phyloP scores from a whole-genome alignment of 148 eudicot species.

The Silene uniflora region DNA sequence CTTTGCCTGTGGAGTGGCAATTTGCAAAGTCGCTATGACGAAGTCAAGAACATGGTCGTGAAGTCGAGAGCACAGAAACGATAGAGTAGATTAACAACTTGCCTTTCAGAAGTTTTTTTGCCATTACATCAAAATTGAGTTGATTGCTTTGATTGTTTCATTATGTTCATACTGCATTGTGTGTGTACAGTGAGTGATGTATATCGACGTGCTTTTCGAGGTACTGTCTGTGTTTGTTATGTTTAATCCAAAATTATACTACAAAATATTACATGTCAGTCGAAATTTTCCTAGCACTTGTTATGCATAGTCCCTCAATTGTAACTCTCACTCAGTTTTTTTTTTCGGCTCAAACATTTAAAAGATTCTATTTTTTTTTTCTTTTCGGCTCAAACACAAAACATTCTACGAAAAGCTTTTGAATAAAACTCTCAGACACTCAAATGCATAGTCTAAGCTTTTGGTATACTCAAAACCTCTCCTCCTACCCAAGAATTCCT shows the following conservation, averaged over 20 bases:
- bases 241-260: slow-evolving; percentile 1
- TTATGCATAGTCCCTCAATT: no score
- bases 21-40: slow-evolving; percentile 44
- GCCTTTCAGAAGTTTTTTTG: neutral
- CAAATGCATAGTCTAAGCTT: no score
- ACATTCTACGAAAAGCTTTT: no score
- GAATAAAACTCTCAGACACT: no score
- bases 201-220: slow-evolving; percentile 16
- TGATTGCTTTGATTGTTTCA: neutral
- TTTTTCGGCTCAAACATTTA: no score
- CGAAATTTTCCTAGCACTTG: no score
- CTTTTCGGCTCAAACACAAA: no score
- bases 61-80: slow-evolving; percentile 25
- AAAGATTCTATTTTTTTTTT: no score
- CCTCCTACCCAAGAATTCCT: no score
- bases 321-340: no score
- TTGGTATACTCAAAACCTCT: no score
- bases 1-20: slow-evolving; percentile 63
- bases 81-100: slow-evolving; percentile 7
- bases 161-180: slow-evolving; percentile 9
- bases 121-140: neutral
- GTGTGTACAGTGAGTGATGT: slow-evolving; percentile 25
- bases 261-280: no score
- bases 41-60: slow-evolving; percentile 42
- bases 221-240: slow-evolving; percentile 8